Evolutionary conservation across 2,329 filamentous ascomycete species (phyloP).

Genomic region (Trichoderma simmonsii): DNA sequence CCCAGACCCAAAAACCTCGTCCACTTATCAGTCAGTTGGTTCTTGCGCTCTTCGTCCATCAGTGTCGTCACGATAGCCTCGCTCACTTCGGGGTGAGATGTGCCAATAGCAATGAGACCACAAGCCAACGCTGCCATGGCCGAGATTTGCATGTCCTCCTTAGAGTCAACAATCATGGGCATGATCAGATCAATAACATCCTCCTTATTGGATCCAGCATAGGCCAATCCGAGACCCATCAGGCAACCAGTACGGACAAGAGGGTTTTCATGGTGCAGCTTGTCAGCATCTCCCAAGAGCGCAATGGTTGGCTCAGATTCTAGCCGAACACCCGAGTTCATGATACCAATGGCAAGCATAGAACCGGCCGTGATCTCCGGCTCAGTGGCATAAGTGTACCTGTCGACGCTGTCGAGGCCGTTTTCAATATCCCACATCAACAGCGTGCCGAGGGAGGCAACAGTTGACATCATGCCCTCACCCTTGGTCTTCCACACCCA

Average conservation of each 20-base stretch:
- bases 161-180: constrained; percentile 81
- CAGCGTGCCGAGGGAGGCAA: constrained; percentile 88
- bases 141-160: constrained; percentile 88
- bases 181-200: constrained; percentile 81
- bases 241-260: constrained; percentile 79
- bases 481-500: constrained; percentile 99
- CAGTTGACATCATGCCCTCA: constrained; percentile 94
- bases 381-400: constrained; percentile 83
- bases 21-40: constrained; percentile 96
- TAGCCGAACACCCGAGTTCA: constrained; percentile 86
- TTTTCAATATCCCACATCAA: constrained; percentile 91
- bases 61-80: constrained; percentile 90
- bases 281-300: constrained; percentile 75
- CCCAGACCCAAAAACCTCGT: constrained; percentile 94
- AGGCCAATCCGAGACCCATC: constrained; percentile 93
- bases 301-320: constrained; percentile 90
- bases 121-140: constrained; percentile 92
- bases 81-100: constrained; percentile 84
- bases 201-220: constrained; percentile 90
- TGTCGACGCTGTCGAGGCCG: constrained; percentile 90
- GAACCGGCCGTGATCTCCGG: constrained; percentile 83
- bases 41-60: constrained; percentile 87
- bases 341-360: constrained; percentile 88
- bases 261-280: constrained; percentile 73
- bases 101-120: constrained; percentile 89